These are phyloP conservation scores for Malania oleifera DNA, from an alignment of 164 flowering plant species.

Conservation along the genomic window DNA sequence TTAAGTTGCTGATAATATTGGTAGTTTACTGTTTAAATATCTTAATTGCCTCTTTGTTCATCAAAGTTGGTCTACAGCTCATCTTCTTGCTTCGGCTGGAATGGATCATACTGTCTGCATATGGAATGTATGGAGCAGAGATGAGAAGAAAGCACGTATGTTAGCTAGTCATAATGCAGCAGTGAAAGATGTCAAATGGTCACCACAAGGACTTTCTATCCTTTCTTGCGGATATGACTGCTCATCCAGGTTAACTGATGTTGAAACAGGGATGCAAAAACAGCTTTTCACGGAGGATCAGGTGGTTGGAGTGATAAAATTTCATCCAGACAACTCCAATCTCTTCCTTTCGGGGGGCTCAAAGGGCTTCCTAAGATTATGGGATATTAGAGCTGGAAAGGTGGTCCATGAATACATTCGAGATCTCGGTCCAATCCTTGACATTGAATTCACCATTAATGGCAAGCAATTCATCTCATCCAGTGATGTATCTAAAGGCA, in stretches of 20 bases:
- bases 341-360: conserved; percentile 85
- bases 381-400: conserved; percentile 72
- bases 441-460: conserved; percentile 61
- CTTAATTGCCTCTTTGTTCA: conserved; percentile 19
- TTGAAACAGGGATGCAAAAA: conserved; percentile 68
- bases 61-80: conserved; percentile 55
- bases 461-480: conserved; percentile 75
- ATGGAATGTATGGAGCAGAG: conserved; percentile 86
- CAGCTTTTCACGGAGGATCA: conserved; percentile 69
- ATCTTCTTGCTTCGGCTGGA: conserved; percentile 97
- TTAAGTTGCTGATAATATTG: too few species aligned
- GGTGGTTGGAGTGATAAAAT: conserved; percentile 61
- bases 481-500: conserved; percentile 67
- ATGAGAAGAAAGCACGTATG: conserved; percentile 49
- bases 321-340: conserved; percentile 56
- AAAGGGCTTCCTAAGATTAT: conserved; percentile 65
- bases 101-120: conserved; percentile 72
- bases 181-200: conserved; percentile 88
- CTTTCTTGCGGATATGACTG: conserved; percentile 95
- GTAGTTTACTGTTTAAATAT: not conserved
- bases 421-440: conserved; percentile 73
- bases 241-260: conserved; percentile 65
- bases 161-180: conserved; percentile 64
- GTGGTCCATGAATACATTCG: conserved; percentile 55
- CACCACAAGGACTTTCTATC: conserved; percentile 52